Percentiles rank a stretch among this genome's conserved stretches.
phyloP scores from a whole-genome alignment of 2,329 filamentous ascomycete species.

The Cladosporium colombiae region DNA sequence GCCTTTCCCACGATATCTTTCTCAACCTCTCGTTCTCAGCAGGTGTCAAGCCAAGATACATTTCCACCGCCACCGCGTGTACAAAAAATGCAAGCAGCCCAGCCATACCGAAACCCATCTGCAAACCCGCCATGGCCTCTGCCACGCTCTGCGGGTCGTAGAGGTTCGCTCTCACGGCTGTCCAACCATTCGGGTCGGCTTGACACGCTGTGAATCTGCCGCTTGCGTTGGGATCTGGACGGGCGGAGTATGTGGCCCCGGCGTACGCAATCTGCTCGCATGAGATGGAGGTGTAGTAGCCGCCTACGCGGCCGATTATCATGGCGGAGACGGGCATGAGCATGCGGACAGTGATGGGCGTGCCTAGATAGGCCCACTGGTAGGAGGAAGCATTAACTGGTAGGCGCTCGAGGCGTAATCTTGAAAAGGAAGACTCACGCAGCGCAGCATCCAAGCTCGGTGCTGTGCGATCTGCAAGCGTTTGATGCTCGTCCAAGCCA shows the following conservation, averaged over 20 bases:
- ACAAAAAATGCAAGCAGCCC: constrained; percentile 56
- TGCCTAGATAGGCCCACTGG: constrained; percentile 30
- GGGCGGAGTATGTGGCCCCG: constrained; percentile 21
- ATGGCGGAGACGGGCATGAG: constrained; percentile 47
- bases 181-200: constrained; percentile 42
- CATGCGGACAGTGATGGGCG: constrained; percentile 55
- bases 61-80: constrained; percentile 47
- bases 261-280: constrained; percentile 55
- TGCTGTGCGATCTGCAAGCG: constrained; percentile 63
- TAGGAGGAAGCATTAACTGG: not conserved
- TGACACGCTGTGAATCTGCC: constrained; percentile 49
- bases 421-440: constrained; percentile 26
- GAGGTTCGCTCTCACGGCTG: constrained; percentile 32
- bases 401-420: not conserved
- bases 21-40: constrained; percentile 56
- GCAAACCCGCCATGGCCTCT: constrained; percentile 47
- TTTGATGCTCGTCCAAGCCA: constrained; percentile 61
- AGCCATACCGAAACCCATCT: constrained; percentile 53
- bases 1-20: constrained; percentile 56
- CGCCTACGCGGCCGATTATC: constrained; percentile 41
- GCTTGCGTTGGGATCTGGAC: constrained; percentile 22
- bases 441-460: constrained; percentile 63
- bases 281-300: constrained; percentile 42
- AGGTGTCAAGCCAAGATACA: constrained; percentile 55
- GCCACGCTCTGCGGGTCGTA: constrained; percentile 26